A percentile compares a stretch with the other conserved stretches of the same genome.
Conservation (phyloP, 2,329 filamentous ascomycete species). For the Furcasterigmium sp. region DNA sequence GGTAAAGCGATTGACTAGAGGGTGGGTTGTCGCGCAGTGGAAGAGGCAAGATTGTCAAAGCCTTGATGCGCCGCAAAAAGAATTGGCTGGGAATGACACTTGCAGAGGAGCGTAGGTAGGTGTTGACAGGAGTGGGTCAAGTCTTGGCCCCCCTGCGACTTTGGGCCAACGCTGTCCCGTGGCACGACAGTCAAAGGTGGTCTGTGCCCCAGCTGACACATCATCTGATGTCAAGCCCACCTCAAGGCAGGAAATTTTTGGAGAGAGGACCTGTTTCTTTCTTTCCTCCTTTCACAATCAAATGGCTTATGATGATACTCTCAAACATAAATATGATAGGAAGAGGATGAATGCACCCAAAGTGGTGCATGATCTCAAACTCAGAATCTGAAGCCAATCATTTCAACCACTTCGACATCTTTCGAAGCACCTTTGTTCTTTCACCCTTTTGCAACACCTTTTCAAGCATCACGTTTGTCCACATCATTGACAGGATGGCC, state of each 20-base stretch:
- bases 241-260: constrained; percentile 14
- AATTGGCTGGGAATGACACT: not conserved
- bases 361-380: constrained; percentile 55
- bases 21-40: not conserved
- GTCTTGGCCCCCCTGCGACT: no score
- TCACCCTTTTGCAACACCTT: no score
- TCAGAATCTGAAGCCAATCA: constrained; percentile 53
- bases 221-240: not conserved
- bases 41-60: not conserved
- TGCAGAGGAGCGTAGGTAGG: not conserved
- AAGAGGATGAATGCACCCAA: constrained; percentile 61
- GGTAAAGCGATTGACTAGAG: no score
- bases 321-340: constrained; percentile 56
- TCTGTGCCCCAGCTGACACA: not conserved
- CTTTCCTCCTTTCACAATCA: constrained; percentile 24
- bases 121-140: no score
- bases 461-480: no score
- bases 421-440: no score
- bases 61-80: constrained; percentile 1
- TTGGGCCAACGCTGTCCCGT: no score
- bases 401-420: constrained; percentile 1
- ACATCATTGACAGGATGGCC: no score
- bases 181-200: no score
- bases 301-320: constrained; percentile 59
- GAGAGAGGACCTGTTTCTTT: constrained; percentile 15